A percentile compares a stretch with the other conserved stretches of the same genome.
Conservation (phyloP, 2,329 filamentous ascomycete genomes). For the Fusarium sp. region DNA sequence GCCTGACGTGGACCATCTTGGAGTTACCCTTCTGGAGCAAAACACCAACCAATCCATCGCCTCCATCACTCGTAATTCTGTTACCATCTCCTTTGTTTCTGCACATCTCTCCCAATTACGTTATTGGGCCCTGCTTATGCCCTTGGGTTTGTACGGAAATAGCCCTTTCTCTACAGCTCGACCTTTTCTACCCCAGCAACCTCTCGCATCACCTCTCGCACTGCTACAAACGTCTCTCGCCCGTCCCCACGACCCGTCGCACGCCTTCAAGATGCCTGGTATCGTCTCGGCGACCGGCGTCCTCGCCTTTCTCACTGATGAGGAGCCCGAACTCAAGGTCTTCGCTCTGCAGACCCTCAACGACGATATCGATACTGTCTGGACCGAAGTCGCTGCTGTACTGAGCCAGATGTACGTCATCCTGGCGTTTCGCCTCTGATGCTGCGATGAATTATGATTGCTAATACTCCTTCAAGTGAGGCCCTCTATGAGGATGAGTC, state of each 20-base stretch:
- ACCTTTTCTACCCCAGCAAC: constrained; percentile 33
- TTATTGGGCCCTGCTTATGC: constrained; percentile 40
- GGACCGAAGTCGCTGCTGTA: constrained; percentile 95
- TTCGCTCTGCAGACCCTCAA: constrained; percentile 97
- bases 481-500: constrained; percentile 96
- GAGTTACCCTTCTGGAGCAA: constrained; percentile 51
- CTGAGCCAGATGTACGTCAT: constrained; percentile 87
- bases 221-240: constrained; percentile 37
- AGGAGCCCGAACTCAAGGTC: constrained; percentile 92
- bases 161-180: constrained; percentile 33
- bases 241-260: constrained; percentile 39
- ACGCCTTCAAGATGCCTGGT: constrained; percentile 79
- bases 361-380: constrained; percentile 95
- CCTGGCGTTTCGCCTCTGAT: constrained; percentile 4
- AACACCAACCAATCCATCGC: constrained; percentile 49
- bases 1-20: constrained; percentile 63
- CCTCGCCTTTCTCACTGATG: constrained; percentile 94
- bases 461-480: constrained; percentile 73
- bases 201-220: constrained; percentile 39
- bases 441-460: constrained; percentile 13
- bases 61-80: constrained; percentile 34
- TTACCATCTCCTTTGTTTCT: constrained; percentile 25
- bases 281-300: constrained; percentile 95
- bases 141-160: constrained; percentile 43
- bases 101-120: constrained; percentile 15